phyloP scores from a whole-genome alignment of 2,329 filamentous ascomycete species.

The Alternaria rosae region DNA sequence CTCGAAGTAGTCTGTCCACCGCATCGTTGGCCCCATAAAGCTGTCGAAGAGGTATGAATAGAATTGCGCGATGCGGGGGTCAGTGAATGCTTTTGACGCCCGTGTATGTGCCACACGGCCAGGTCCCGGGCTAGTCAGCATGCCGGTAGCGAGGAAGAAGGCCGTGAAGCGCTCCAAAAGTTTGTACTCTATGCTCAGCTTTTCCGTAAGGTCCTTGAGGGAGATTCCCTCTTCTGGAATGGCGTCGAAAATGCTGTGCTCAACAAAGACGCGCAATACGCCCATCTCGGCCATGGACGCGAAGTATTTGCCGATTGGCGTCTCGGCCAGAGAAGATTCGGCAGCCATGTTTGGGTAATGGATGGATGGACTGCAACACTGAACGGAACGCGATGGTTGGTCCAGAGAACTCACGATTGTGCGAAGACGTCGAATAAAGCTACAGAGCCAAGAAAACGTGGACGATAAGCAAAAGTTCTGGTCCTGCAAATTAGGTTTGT shows the following conservation, averaged over 20 bases:
- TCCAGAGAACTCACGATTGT: background rate
- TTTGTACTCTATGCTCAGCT: conserved; percentile 5
- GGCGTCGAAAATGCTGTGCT: conserved; percentile 13
- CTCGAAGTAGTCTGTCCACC: conserved; percentile 11
- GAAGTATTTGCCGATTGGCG: conserved; percentile 11
- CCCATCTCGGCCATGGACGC: conserved; percentile 14
- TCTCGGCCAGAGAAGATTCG: conserved; percentile 10
- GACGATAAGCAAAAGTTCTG: background rate
- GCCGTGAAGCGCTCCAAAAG: conserved; percentile 9
- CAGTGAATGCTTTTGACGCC: conserved; percentile 8
- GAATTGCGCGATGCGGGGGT: conserved; percentile 5
- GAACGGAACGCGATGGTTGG: background rate
- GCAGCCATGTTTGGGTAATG: conserved; percentile 2
- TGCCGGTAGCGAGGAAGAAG: conserved; percentile 6
- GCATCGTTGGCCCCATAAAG: conserved; percentile 10
- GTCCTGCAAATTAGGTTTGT: background rate
- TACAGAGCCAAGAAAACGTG: background rate
- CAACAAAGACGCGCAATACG: conserved; percentile 12
- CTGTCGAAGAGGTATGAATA: conserved; percentile 15
- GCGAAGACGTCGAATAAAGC: background rate
- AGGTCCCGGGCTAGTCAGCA: conserved; percentile 3
- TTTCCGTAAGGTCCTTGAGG: conserved; percentile 2
- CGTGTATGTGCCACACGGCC: conserved; percentile 12
- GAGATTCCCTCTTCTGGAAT: conserved; percentile 11
- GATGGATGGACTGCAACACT: background rate